Evolutionary conservation across 1,284 basidiomycete species (phyloP).

Genomic region (Violaceomyces palustris): DNA sequence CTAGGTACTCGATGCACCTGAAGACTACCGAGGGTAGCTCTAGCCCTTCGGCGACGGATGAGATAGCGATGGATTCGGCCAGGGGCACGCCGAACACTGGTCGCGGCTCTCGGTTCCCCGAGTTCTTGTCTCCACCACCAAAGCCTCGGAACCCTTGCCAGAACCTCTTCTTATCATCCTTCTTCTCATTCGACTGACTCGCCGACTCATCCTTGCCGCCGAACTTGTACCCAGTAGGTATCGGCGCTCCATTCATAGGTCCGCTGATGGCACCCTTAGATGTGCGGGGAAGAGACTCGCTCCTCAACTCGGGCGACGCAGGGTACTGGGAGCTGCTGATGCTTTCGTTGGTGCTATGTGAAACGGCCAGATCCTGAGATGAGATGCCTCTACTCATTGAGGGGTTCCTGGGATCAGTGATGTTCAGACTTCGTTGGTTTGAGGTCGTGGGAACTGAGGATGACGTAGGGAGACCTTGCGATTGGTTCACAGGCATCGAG

Average conservation of each 20-base stretch:
- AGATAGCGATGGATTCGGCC: constrained; percentile 79
- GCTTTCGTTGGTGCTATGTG: too few relatives aligned
- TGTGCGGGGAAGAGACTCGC: constrained; percentile 8
- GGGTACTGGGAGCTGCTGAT: too few relatives aligned
- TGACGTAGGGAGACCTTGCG: too few relatives aligned
- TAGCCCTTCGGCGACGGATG: constrained; percentile 65
- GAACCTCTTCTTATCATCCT: constrained; percentile 49
- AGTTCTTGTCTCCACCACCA: constrained; percentile 20
- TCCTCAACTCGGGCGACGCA: constrained; percentile 16
- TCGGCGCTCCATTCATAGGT: constrained; percentile 76
- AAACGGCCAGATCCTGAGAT: too few relatives aligned
- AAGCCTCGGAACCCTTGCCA: constrained; percentile 41
- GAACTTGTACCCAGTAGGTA: constrained; percentile 83
- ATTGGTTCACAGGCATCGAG: too few relatives aligned
- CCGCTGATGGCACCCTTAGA: constrained; percentile 73
- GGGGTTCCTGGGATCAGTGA: too few relatives aligned
- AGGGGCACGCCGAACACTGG: constrained; percentile 84
- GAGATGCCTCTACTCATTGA: too few relatives aligned
- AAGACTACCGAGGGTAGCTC: constrained; percentile 90
- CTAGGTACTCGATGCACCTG: constrained; percentile 62
- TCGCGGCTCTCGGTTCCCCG: constrained; percentile 13
- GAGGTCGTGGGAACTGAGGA: too few relatives aligned
- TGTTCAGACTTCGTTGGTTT: too few relatives aligned
- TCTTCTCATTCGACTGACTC: constrained; percentile 3
- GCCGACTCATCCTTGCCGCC: constrained; percentile 37